These are phyloP conservation scores for Metrosideros polymorpha DNA, from an alignment of 441 rosid species.

Conservation along the genomic window DNA sequence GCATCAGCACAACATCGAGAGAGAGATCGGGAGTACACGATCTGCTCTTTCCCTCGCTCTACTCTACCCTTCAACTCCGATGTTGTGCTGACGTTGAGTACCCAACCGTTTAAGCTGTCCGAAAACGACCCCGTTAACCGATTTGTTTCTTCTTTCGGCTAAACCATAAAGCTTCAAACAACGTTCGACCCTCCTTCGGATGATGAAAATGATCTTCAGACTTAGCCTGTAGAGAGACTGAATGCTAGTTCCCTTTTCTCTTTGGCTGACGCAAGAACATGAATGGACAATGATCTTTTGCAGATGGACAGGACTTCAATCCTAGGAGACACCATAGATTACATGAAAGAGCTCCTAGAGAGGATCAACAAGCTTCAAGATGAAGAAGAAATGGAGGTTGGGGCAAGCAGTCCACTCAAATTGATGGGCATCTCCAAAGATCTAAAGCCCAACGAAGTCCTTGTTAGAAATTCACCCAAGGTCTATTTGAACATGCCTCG, in stretches of 20 bases:
- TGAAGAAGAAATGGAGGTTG: conserved; percentile 32
- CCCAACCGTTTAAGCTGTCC: not conserved
- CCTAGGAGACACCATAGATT: conserved; percentile 92
- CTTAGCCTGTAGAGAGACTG: not conserved
- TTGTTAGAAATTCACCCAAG: conserved; percentile 82
- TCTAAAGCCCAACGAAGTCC: conserved; percentile 38
- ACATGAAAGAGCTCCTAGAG: conserved; percentile 89
- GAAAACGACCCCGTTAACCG: not conserved
- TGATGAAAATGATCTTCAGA: not conserved
- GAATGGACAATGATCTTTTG: not conserved
- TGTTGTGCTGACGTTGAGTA: not conserved
- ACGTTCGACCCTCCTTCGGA: not conserved
- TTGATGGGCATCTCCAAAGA: conserved; percentile 36
- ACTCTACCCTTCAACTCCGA: not conserved
- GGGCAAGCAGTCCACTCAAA: conserved; percentile 17
- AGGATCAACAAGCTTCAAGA: conserved; percentile 63
- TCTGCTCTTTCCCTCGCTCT: not conserved
- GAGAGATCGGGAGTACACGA: not conserved
- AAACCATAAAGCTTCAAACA: not conserved
- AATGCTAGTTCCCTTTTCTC: not conserved
- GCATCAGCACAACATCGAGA: not conserved
- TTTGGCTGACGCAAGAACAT: not conserved
- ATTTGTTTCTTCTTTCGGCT: not conserved
- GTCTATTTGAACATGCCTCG: conserved; percentile 16
- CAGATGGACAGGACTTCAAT: conserved; percentile 99